These are phyloP conservation scores for Juncus effusus DNA, from an alignment of 176 grass and related monocot species.

Conservation along the genomic window DNA sequence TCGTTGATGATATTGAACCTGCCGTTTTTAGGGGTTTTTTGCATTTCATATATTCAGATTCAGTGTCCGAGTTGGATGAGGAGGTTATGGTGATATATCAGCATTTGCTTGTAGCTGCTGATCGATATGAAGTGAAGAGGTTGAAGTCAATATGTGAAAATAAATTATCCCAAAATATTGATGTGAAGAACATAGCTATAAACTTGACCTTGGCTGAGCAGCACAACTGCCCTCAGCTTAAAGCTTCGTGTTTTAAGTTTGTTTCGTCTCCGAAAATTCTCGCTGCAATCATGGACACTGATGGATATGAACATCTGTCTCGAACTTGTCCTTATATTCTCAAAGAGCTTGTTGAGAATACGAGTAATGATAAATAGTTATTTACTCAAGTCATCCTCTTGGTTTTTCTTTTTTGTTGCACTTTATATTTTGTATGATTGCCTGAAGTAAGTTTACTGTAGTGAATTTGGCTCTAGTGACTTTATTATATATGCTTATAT, in stretches of 20 bases:
- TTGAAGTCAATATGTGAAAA: constrained; percentile 42
- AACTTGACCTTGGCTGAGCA: background rate
- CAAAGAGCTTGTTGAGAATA: too few relatives aligned
- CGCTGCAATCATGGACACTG: background rate
- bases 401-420: too few relatives aligned
- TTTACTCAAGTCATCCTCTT: too few relatives aligned
- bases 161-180: constrained; percentile 16
- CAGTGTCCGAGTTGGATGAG: background rate
- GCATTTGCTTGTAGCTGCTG: background rate
- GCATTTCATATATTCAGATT: constrained; percentile 15
- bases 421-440: too few relatives aligned
- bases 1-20: constrained; percentile 30
- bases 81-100: background rate
- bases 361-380: too few relatives aligned
- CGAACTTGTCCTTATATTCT: too few relatives aligned
- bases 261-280: background rate
- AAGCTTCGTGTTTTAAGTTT: constrained; percentile 1
- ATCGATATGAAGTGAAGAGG: constrained; percentile 26
- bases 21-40: background rate
- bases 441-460: too few relatives aligned
- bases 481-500: too few relatives aligned
- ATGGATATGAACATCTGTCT: constrained; percentile 4
- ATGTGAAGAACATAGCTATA: background rate
- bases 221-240: background rate
- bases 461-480: too few relatives aligned